These are phyloP conservation scores for Dactylellina haptotyla DNA, from an alignment of 2,329 filamentous ascomycete species.

Conservation along the genomic window DNA sequence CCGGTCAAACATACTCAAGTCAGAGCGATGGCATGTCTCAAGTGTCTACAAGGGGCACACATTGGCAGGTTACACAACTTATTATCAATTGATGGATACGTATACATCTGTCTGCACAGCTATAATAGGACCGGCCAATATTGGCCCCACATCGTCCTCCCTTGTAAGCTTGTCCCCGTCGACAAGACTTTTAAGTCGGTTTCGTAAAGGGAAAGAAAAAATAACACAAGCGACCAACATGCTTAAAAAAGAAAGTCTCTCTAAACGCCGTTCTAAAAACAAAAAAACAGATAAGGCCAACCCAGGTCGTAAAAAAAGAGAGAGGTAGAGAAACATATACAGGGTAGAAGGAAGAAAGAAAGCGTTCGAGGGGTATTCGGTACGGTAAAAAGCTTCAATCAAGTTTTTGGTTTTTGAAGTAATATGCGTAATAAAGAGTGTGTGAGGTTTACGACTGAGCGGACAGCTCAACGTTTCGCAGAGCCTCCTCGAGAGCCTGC, in stretches of 20 bases:
- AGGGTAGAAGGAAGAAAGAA: constrained; percentile 2
- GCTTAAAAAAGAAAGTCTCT: constrained; percentile 13
- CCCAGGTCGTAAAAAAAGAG: constrained; percentile 10
- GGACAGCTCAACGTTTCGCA: constrained; percentile 59
- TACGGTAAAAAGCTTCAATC: not conserved
- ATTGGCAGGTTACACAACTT: constrained; percentile 11
- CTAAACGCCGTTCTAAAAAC: constrained; percentile 35
- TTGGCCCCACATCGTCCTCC: not conserved
- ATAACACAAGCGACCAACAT: constrained; percentile 2
- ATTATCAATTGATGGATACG: constrained; percentile 16
- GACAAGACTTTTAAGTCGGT: too few relatives aligned
- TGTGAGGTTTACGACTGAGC: constrained; percentile 23
- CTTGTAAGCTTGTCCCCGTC: too few relatives aligned
- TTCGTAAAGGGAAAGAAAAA: not conserved
- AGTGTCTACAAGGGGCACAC: constrained; percentile 6
- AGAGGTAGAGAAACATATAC: not conserved
- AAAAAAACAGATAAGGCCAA: not conserved
- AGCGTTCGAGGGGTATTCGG: constrained; percentile 21
- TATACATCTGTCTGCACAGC: not conserved
- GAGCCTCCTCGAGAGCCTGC: constrained; percentile 65
- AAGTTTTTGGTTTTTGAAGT: not conserved
- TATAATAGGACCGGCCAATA: not conserved
- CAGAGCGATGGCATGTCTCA: too few relatives aligned
- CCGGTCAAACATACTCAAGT: too few relatives aligned
- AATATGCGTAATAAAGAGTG: not conserved